A percentile compares a stretch with the other conserved stretches of the same genome.
These are phyloP conservation scores for Trypanosoma avium DNA, from an alignment of 208 protist genomes.

Conservation along the genomic window DNA sequence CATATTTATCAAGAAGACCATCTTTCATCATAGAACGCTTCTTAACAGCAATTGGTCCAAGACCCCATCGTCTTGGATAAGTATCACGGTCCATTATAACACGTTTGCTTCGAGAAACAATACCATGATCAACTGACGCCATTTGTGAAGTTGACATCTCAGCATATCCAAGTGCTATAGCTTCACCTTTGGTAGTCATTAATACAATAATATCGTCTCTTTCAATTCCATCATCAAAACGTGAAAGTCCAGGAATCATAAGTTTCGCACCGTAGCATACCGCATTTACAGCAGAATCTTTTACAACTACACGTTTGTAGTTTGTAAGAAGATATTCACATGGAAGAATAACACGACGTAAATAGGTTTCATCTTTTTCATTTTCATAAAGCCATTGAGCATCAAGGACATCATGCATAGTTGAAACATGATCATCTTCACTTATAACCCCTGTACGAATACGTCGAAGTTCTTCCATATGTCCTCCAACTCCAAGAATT, in stretches of 20 bases:
- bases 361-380: conserved; percentile 96
- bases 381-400: conserved; percentile 98
- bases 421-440: conserved; percentile 96
- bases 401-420: conserved; percentile 99
- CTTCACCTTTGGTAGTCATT: conserved; percentile 99
- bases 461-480: conserved; percentile 99
- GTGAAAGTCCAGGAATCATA: conserved; percentile 98
- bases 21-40: conserved; percentile 98
- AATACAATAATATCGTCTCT: conserved; percentile 97
- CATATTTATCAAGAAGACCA: conserved; percentile 99
- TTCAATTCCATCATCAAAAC: conserved; percentile 97
- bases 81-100: conserved; percentile 99
- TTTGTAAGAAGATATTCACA: conserved; percentile 97
- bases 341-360: conserved; percentile 97
- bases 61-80: conserved; percentile 99
- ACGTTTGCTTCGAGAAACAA: conserved; percentile 98
- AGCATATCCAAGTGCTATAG: conserved; percentile 98
- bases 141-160: conserved; percentile 98
- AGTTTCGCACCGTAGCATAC: conserved; percentile 99
- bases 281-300: conserved; percentile 99
- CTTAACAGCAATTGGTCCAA: conserved; percentile 93
- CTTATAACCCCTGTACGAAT: conserved; percentile 96
- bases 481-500: conserved; percentile 97
- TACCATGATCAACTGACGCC: conserved; percentile 96
- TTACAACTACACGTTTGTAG: conserved; percentile 99